Percentiles rank a stretch among this genome's conserved stretches.
phyloP scores from a whole-genome alignment of 257 asterid species.

The Przewalskia tangutica region DNA sequence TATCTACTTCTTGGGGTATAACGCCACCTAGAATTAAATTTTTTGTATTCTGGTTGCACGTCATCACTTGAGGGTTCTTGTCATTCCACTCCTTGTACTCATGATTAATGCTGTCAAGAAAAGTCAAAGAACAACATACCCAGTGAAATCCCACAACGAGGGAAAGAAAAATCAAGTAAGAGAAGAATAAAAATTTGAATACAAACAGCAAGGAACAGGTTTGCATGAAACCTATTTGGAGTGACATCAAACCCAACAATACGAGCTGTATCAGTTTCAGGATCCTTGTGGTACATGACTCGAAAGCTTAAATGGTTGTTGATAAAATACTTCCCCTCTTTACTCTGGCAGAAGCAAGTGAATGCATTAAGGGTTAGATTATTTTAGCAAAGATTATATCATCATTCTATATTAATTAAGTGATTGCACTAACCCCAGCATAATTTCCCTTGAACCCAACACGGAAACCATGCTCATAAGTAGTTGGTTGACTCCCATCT shows the following conservation, averaged over 20 bases:
- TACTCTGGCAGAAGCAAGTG: constrained; percentile 45
- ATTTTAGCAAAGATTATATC: background rate
- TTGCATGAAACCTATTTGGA: constrained; percentile 46
- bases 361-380: constrained; percentile 3
- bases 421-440: constrained; percentile 58
- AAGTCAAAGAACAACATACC: background rate
- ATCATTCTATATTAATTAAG: constrained; percentile 12
- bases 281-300: constrained; percentile 16
- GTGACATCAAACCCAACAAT: constrained; percentile 66
- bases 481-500: constrained; percentile 57
- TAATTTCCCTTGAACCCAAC: constrained; percentile 85
- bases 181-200: background rate
- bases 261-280: constrained; percentile 9
- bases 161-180: background rate
- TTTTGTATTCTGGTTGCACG: constrained; percentile 68
- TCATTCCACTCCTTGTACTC: constrained; percentile 77
- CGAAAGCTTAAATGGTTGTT: constrained; percentile 15
- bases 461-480: constrained; percentile 85
- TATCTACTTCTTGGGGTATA: constrained; percentile 74
- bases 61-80: constrained; percentile 60
- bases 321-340: constrained; percentile 15
- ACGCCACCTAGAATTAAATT: constrained; percentile 56
- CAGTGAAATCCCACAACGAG: too few species aligned
- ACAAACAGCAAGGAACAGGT: background rate
- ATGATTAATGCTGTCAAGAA: constrained; percentile 55